Evolutionary conservation across 1,284 basidiomycete species (phyloP).

Genomic region (Cryptococcus amylolentus): DNA sequence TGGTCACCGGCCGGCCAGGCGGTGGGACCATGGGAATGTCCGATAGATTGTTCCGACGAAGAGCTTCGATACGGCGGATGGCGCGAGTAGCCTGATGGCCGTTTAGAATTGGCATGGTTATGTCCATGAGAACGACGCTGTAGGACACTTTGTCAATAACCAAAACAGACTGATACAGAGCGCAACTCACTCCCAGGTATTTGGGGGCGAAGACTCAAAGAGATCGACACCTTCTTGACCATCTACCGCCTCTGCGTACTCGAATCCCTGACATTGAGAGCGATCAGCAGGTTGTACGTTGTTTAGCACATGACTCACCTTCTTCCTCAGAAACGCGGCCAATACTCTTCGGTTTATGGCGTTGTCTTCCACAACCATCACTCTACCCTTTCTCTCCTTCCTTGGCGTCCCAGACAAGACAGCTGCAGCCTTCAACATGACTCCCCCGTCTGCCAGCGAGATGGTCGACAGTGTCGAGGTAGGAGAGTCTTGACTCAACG

Average conservation of each 20-base stretch:
- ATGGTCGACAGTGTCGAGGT: constrained; percentile 50
- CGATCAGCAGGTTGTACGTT: constrained; percentile 1
- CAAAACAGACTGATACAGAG: neutral
- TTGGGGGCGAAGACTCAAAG: constrained; percentile 64
- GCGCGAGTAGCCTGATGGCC: constrained; percentile 78
- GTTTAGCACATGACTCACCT: constrained; percentile 53
- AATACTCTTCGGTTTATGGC: constrained; percentile 55
- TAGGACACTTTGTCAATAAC: neutral
- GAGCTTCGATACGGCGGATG: constrained; percentile 74
- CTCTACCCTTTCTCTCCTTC: constrained; percentile 55
- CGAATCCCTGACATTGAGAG: constrained; percentile 59
- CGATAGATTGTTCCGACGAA: constrained; percentile 39
- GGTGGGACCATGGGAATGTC: constrained; percentile 25
- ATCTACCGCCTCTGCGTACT: constrained; percentile 73
- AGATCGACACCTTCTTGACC: constrained; percentile 78
- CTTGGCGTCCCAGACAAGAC: constrained; percentile 37
- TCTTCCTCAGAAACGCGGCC: constrained; percentile 73
- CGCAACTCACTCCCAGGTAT: constrained; percentile 59
- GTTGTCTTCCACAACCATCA: constrained; percentile 82
- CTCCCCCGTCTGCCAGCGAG: constrained; percentile 52
- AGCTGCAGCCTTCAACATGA: constrained; percentile 52
- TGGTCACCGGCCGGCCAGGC: constrained; percentile 13
- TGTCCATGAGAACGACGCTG: constrained; percentile 79
- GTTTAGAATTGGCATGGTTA: constrained; percentile 90
- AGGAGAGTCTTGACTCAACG: constrained; percentile 40